phyloP scores from a whole-genome alignment of 2,329 filamentous ascomycete species.

The Penicillium sp. region DNA sequence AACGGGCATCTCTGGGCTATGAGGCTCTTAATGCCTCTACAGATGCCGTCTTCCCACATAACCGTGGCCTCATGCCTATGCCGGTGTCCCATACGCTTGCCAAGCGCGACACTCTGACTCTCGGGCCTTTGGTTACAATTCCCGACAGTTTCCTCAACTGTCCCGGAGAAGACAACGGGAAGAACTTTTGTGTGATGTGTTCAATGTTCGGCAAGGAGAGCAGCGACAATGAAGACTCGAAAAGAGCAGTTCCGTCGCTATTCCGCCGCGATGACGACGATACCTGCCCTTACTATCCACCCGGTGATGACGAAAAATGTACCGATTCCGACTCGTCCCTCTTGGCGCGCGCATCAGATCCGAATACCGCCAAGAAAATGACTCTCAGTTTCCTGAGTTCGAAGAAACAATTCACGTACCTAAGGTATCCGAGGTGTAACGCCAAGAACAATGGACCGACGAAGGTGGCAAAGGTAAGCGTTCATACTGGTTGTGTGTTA shows the following conservation, averaged over 20 bases:
- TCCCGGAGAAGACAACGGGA: conserved; percentile 2
- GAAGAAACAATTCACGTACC: conserved; percentile 3
- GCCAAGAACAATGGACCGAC: conserved; percentile 10
- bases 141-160: conserved; percentile 11
- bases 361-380: conserved; percentile 3
- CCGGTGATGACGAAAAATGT: conserved; percentile 5
- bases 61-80: background rate
- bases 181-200: conserved; percentile 9
- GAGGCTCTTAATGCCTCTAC: background rate
- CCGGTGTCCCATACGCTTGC: background rate
- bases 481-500: background rate
- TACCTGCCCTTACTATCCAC: conserved; percentile 7
- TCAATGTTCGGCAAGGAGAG: conserved; percentile 7
- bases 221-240: conserved; percentile 1
- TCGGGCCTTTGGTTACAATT: conserved; percentile 11
- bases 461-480: conserved; percentile 7
- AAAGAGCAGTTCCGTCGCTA: background rate
- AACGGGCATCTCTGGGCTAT: conserved; percentile 2
- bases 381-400: conserved; percentile 3
- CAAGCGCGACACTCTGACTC: conserved; percentile 10
- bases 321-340: conserved; percentile 2
- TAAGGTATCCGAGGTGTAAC: conserved; percentile 11
- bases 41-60: background rate
- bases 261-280: conserved; percentile 1
- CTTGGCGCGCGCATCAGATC: conserved; percentile 2